Base-by-base conservation (phyloP, 805 yeast genomes). In the Nakazawaea molendinolei region DNA sequence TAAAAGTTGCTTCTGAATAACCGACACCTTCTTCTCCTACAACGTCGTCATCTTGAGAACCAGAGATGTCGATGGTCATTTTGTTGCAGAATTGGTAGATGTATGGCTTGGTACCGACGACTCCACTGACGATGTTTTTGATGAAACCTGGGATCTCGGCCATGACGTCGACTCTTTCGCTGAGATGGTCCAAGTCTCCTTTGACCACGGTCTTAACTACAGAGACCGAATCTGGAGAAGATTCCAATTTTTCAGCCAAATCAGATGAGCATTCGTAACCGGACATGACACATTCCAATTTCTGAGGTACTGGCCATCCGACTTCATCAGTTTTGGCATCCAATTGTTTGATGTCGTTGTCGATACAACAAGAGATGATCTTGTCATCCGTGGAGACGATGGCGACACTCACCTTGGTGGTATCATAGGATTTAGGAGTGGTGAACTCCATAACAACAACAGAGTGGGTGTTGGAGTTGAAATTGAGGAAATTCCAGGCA, bases 101-200 rank as follows among this genome's bases (percentile, higher is more conserved):
- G 65, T 75, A 90, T n/a, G 98, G 98, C 56, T 82, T 85, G 19
- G 97, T 80, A 34, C 97, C 98, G 12, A 92, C 92, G 37, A 90
- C 94, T 40, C 95, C 95, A 44, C 89, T 77, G 31, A 86, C 97
- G 41, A 92, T 83, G 50, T 79, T 83, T 64, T 90, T 92, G 47
- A 92, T 95, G 60, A 92, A 87, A 44, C 76, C 79, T 19, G 98
- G 98, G 41, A 92, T 80, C 63, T 92, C 97, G 34, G 87, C 85
- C 97, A 92, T 87, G 41, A 92, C 97, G 61, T 92, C 98, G 40
- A 92, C 89, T 55, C 97, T 78, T 64, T 86, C 97, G 35, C 86
- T 76, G 42, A 85, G 61, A 31, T 69, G 64, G 13, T 56, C 55
- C 47, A 90, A 69, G 16, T 68, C 62, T 43, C 95, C 96, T 27